phyloP scores from a whole-genome alignment of 1,139 yeast species.

The Blastobotrys petasosporus region DNA sequence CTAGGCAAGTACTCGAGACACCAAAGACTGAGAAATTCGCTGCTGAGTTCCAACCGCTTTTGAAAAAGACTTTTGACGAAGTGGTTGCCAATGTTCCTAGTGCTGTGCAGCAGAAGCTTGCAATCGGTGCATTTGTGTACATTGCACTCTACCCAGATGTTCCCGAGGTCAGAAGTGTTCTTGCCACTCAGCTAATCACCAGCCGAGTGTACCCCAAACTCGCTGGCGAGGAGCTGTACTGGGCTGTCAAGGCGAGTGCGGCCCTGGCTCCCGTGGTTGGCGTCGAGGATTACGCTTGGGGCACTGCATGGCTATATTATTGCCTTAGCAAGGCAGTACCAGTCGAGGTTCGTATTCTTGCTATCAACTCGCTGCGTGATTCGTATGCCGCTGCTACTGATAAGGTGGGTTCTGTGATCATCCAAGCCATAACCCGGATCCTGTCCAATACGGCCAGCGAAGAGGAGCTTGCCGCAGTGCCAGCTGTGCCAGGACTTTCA shows the following conservation, averaged over 20 bases:
- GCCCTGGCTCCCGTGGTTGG: constrained; percentile 21
- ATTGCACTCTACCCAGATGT: constrained; percentile 21
- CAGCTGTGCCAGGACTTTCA: constrained; percentile 1
- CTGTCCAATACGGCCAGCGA: constrained; percentile 19
- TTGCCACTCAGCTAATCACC: background rate
- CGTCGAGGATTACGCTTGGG: constrained; percentile 24
- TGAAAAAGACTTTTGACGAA: constrained; percentile 34
- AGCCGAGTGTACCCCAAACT: constrained; percentile 8
- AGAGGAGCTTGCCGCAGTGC: constrained; percentile 13
- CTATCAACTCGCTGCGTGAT: constrained; percentile 11
- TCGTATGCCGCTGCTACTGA: constrained; percentile 16
- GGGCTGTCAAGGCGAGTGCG: constrained; percentile 26
- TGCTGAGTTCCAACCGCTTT: constrained; percentile 37
- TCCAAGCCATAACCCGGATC: constrained; percentile 12
- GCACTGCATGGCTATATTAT: constrained; percentile 27
- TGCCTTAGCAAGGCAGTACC: constrained; percentile 18
- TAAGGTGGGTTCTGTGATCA: constrained; percentile 8
- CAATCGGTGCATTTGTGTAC: constrained; percentile 30
- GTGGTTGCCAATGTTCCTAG: constrained; percentile 32
- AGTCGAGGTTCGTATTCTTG: constrained; percentile 8
- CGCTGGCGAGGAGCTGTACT: constrained; percentile 21
- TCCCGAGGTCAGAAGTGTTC: constrained; percentile 1
- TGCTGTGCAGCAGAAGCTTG: constrained; percentile 31
- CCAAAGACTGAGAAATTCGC: constrained; percentile 18
- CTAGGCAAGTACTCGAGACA: constrained; percentile 27